Percentiles rank a stretch among this genome's conserved stretches.
These are phyloP conservation scores for Pyrenophora teres DNA, from an alignment of 2,329 filamentous ascomycete genomes.

Conservation along the genomic window DNA sequence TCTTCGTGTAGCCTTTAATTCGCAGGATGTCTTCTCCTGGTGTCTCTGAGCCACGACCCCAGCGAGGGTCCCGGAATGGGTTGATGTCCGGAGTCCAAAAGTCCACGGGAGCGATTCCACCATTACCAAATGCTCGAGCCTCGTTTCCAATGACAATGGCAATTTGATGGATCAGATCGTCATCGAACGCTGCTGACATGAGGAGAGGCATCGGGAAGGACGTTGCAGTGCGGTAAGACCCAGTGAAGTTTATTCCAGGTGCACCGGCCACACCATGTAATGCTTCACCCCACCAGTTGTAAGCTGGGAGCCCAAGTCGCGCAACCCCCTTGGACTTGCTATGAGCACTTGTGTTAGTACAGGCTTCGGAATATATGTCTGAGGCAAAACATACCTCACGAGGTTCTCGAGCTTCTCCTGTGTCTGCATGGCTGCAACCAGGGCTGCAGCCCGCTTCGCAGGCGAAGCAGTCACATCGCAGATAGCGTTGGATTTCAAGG, in stretches of 20 bases:
- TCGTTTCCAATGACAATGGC: slow-evolving; percentile 63
- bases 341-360: slow-evolving; percentile 47
- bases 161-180: slow-evolving; percentile 62
- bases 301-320: slow-evolving; percentile 61
- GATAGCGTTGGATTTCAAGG: slow-evolving; percentile 54
- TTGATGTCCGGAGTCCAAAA: slow-evolving; percentile 73
- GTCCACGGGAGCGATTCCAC: slow-evolving; percentile 57
- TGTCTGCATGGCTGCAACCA: slow-evolving; percentile 57
- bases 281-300: slow-evolving; percentile 61
- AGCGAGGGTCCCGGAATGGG: slow-evolving; percentile 65
- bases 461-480: slow-evolving; percentile 52
- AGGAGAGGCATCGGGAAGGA: slow-evolving; percentile 69
- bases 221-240: slow-evolving; percentile 64
- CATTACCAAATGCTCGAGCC: slow-evolving; percentile 68
- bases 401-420: slow-evolving; percentile 56
- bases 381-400: slow-evolving; percentile 16
- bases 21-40: slow-evolving; percentile 62
- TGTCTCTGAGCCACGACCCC: slow-evolving; percentile 63
- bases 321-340: slow-evolving; percentile 57
- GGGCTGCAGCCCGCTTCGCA: slow-evolving; percentile 51
- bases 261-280: slow-evolving; percentile 64
- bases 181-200: slow-evolving; percentile 67
- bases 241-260: slow-evolving; percentile 61
- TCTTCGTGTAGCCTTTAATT: slow-evolving; percentile 52
- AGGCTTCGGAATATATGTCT: slow-evolving; percentile 29